These are phyloP conservation scores for Starmerella khaoyaiensis DNA, from an alignment of 805 yeast genomes.

Conservation along the genomic window DNA sequence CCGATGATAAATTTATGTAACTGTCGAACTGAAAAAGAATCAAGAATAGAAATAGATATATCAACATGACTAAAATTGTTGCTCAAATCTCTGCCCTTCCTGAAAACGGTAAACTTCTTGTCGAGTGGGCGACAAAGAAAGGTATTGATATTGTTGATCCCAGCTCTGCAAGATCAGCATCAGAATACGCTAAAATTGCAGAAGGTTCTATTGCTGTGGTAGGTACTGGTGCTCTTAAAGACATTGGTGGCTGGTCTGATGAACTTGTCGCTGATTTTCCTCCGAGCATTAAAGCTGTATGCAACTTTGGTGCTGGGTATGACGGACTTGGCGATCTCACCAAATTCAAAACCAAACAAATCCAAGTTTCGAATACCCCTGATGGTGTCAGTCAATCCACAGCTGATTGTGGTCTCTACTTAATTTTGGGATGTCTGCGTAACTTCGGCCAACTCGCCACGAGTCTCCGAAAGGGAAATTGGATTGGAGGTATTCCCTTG, in stretches of 20 bases:
- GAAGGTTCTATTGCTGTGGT: slow-evolving; percentile 31
- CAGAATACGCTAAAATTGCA: slow-evolving; percentile 32
- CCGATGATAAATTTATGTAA: too few relatives aligned
- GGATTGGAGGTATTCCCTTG: slow-evolving; percentile 33
- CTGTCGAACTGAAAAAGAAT: too few relatives aligned
- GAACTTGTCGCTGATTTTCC: slow-evolving; percentile 33
- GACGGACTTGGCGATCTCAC: slow-evolving; percentile 37
- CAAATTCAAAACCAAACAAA: slow-evolving; percentile 31
- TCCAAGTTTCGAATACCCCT: slow-evolving; percentile 43
- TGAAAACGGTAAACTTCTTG: slow-evolving; percentile 13
- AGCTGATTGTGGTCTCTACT: slow-evolving; percentile 43
- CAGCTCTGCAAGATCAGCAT: slow-evolving; percentile 30
- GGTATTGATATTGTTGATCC: slow-evolving; percentile 35
- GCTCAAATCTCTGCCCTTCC: slow-evolving; percentile 4
- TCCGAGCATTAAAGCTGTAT: slow-evolving; percentile 32
- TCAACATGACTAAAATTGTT: slow-evolving; percentile 1
- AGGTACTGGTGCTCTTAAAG: slow-evolving; percentile 32
- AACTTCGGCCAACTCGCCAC: slow-evolving; percentile 36
- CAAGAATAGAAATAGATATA: too few relatives aligned
- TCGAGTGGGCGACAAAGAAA: slow-evolving; percentile 33
- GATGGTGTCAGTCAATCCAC: slow-evolving; percentile 42
- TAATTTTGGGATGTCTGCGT: slow-evolving; percentile 41
- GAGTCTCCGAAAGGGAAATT: slow-evolving; percentile 34
- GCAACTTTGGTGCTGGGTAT: slow-evolving; percentile 48
- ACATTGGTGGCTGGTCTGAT: slow-evolving; percentile 35